These are phyloP conservation scores for Trichoderma guizhouense DNA, from an alignment of 2,329 filamentous ascomycete genomes.

Conservation along the genomic window DNA sequence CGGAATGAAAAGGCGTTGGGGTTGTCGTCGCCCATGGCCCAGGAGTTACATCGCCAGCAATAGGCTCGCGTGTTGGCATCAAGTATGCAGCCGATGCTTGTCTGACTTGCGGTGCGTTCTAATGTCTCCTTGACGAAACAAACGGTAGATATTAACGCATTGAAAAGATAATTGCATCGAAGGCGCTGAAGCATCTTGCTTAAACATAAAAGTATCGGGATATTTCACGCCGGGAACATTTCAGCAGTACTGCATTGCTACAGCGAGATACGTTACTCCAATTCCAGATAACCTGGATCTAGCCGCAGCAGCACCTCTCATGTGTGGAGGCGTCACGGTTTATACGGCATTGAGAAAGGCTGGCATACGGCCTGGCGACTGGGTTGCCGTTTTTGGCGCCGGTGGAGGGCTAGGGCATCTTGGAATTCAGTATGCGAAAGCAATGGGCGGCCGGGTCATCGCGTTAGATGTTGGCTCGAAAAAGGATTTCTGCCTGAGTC, in stretches of 20 bases:
- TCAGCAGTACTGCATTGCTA: neutral
- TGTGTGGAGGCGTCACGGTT: neutral
- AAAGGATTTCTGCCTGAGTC: neutral
- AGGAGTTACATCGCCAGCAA: neutral
- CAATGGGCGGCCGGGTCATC: slow-evolving; percentile 28
- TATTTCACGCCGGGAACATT: neutral
- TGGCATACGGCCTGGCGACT: neutral
- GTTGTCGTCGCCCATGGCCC: neutral
- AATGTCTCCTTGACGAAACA: rapidly evolving
- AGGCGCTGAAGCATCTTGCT: neutral
- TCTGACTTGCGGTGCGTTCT: neutral
- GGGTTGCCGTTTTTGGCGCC: slow-evolving; percentile 12
- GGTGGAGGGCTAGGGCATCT: slow-evolving; percentile 32
- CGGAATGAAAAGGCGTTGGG: neutral
- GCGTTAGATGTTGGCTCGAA: slow-evolving; percentile 27
- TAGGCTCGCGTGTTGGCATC: neutral
- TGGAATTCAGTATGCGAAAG: slow-evolving; percentile 30
- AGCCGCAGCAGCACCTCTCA: neutral
- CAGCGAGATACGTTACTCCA: neutral
- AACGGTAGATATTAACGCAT: neutral
- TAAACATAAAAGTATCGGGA: neutral
- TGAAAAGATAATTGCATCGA: neutral
- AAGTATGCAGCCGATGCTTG: neutral
- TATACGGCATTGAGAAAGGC: neutral
- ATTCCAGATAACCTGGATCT: neutral